Conservation (phyloP, 2,329 filamentous ascomycete genomes). For the Fusarium temperatum region DNA sequence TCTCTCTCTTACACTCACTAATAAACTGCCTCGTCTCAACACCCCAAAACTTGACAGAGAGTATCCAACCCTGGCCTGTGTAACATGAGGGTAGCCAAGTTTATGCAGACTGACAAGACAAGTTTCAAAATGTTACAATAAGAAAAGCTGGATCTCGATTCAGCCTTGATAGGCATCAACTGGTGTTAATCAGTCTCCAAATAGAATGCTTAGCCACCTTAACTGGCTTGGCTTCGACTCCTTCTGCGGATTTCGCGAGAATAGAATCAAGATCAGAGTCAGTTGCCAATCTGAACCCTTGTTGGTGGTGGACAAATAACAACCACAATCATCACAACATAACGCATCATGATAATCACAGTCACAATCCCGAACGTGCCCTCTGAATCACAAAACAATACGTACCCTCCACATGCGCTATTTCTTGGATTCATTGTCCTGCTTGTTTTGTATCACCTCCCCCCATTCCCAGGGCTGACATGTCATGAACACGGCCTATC, state of each 20-base stretch:
- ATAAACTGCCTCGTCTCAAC: background rate
- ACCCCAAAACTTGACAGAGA: background rate
- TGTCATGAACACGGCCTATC: constrained; percentile 33
- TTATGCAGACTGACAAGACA: constrained; percentile 11
- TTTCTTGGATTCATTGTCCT: constrained; percentile 18
- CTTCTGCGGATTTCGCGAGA: background rate
- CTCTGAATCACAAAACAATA: constrained; percentile 10
- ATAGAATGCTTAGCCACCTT: constrained; percentile 5
- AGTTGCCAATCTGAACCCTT: constrained; percentile 8
- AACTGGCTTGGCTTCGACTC: background rate
- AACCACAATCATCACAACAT: constrained; percentile 4
- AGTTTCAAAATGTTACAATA: constrained; percentile 17
- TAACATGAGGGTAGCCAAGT: constrained; percentile 14
- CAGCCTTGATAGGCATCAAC: background rate
- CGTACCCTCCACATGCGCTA: constrained; percentile 31
- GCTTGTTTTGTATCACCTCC: background rate
- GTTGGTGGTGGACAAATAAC: constrained; percentile 6
- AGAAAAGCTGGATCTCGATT: constrained; percentile 26
- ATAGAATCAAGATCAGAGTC: background rate
- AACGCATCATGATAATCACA: constrained; percentile 5
- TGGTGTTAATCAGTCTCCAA: background rate
- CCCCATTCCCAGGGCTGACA: constrained; percentile 14
- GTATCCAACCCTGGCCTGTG: constrained; percentile 2
- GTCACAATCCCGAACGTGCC: constrained; percentile 2
- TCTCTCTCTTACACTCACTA: background rate